Percentiles rank a stretch among this genome's conserved stretches.
Evolutionary conservation across 106 monocot species (phyloP).

Genomic region (Posidonia australis): DNA sequence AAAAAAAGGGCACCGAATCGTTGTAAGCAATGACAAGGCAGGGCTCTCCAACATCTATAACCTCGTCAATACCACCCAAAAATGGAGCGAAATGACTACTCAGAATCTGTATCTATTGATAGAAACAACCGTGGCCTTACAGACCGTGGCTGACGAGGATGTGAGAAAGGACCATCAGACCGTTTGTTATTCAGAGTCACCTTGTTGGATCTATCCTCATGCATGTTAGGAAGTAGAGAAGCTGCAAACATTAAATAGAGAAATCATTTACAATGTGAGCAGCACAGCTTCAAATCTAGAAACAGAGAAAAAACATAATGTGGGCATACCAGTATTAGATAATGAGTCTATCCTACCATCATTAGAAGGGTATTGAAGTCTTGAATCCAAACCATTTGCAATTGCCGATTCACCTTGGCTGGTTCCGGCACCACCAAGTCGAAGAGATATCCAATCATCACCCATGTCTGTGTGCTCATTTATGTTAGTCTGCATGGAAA

Average conservation of each 20-base stretch:
- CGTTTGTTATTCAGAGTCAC: conserved; percentile 19
- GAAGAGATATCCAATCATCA: conserved; percentile 77
- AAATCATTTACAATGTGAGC: not conserved
- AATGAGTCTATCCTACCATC: not conserved
- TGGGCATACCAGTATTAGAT: not conserved
- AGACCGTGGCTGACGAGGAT: conserved; percentile 42
- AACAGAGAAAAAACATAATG: not conserved
- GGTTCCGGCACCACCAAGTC: conserved; percentile 38
- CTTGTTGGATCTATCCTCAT: conserved; percentile 28
- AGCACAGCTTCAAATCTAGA: not conserved
- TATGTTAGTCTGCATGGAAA: conserved; percentile 24
- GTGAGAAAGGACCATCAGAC: conserved; percentile 37
- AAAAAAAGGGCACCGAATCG: not conserved
- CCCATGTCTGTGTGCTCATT: conserved; percentile 26
- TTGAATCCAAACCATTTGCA: conserved; percentile 11
- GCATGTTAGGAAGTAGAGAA: conserved; percentile 50
- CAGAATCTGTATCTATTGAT: conserved; percentile 65
- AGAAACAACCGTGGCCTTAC: conserved; percentile 33
- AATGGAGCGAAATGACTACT: conserved; percentile 10
- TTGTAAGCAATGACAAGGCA: not conserved
- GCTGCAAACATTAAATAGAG: conserved; percentile 35
- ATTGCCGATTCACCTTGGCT: conserved; percentile 16
- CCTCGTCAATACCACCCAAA: too few species aligned
- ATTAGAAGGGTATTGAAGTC: not conserved
- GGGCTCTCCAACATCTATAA: not conserved